Evolutionary conservation across 192 early-diverging fungal genomes (phyloP).

Genomic region (Umbelopsis vinacea): DNA sequence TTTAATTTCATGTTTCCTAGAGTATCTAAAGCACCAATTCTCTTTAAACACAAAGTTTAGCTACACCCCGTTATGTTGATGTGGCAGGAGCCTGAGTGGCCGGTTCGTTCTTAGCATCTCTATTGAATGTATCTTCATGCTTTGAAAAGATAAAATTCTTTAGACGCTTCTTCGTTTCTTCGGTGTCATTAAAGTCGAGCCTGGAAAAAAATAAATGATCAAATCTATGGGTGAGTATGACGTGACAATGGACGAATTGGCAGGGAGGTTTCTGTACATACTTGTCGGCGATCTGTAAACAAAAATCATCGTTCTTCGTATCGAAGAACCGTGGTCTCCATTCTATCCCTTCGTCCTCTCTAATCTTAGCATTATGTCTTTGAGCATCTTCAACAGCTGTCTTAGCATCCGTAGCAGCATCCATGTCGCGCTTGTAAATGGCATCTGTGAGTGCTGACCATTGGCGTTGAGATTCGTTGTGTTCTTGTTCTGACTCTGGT

Average conservation of each 20-base stretch:
- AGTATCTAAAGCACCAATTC: conserved; percentile 6
- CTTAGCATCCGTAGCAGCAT: conserved; percentile 72
- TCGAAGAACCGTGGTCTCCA: conserved; percentile 39
- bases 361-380: conserved; percentile 43
- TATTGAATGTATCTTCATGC: conserved; percentile 5
- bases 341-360: conserved; percentile 29
- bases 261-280: background rate
- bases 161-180: conserved; percentile 6
- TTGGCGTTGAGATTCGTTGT: conserved; percentile 83
- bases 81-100: background rate
- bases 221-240: background rate
- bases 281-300: conserved; percentile 27
- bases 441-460: conserved; percentile 79
- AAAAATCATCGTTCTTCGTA: conserved; percentile 26
- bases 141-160: conserved; percentile 4
- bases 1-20: background rate
- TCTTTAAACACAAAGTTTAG: background rate
- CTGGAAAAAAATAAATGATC: conserved; percentile 24
- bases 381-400: conserved; percentile 74
- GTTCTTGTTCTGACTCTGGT: conserved; percentile 73
- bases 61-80: background rate
- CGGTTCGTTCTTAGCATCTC: background rate
- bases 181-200: conserved; percentile 18
- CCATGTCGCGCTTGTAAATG: conserved; percentile 63
- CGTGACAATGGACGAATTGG: background rate